Evolutionary conservation across 129 eudicot genomes (phyloP), one percentile per base, ranked within the genome.

Genomic region (Daucus carota): DNA sequence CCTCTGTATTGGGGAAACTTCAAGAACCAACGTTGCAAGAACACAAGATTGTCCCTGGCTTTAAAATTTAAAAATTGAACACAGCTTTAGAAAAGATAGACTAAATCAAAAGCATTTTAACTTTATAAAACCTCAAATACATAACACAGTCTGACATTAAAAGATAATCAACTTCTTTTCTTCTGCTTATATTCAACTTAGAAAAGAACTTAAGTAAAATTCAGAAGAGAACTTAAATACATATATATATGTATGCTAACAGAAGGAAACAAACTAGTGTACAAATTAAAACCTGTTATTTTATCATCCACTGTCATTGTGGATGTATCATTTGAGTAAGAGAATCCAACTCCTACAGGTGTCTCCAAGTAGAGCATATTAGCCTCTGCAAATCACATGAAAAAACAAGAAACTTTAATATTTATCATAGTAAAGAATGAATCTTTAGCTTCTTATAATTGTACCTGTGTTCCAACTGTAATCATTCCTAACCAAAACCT

Each of bases 381-480:
- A 33, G 88, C 83, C 75, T 81, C 85, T 85, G 83, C 73, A 74
- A 66, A 32, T 14, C 24, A 47, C 28, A 69, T 28, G 14, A 28
- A 18, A 18, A 24, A 41, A 5, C 31, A 9, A 15, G 24, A 45
- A 32, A 66, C 1, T 28, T 45, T 26, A 47, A 67, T 4, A 32
- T 46, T 9, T 20, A 29, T 22, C 28, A 74, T 20, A 11, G n/a
- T 32, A 50, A 83, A 67, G 29, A 31, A 13, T 63, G 63, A 45
- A 47, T 42, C 75, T 71, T 42, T 71, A 24, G 24, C 14, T 13
- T 71, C 54, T 6, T 43, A 43, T 71, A 14, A 17, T 22, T 60
- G 29, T 77, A 90, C 98, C 98, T 88, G 76, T 89, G 82, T 94
- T 94, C 99, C 99, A 94, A 78, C 99, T 94, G 68, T 83, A 81